Evolutionary conservation across 2,329 filamentous ascomycete species (phyloP).

Genomic region (Cladosporium colombiae): DNA sequence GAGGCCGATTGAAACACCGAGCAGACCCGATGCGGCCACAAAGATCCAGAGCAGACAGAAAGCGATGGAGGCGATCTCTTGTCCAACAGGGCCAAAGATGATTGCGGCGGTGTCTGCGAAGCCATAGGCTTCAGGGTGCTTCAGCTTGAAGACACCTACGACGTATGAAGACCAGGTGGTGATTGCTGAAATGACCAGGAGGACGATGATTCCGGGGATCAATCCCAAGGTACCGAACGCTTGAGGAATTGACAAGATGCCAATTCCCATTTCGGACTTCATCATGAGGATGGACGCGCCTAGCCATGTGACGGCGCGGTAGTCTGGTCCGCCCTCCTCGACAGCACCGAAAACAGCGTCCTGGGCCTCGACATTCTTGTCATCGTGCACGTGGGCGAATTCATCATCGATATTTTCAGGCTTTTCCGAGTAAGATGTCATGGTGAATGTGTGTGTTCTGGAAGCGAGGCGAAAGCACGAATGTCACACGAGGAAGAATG

Average conservation of each 20-base stretch:
- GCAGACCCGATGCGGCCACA: constrained; percentile 10
- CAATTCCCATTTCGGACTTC: constrained; percentile 49
- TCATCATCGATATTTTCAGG: constrained; percentile 12
- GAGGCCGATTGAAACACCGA: constrained; percentile 13
- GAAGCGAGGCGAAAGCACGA: neutral
- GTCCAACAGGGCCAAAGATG: constrained; percentile 55
- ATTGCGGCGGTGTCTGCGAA: constrained; percentile 59
- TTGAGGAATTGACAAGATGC: constrained; percentile 52
- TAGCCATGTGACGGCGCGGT: constrained; percentile 40
- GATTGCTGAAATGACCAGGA: constrained; percentile 44
- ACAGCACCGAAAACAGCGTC: constrained; percentile 28
- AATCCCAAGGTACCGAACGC: constrained; percentile 51
- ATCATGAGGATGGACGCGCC: constrained; percentile 50
- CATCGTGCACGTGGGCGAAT: constrained; percentile 10
- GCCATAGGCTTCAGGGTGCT: constrained; percentile 57
- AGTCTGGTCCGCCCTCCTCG: constrained; percentile 24
- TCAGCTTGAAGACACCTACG: constrained; percentile 54
- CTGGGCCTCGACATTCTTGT: constrained; percentile 23
- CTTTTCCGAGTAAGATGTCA: constrained; percentile 9
- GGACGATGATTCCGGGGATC: constrained; percentile 50
- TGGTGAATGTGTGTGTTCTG: neutral
- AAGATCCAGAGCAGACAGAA: constrained; percentile 17
- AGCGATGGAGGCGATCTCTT: constrained; percentile 47
- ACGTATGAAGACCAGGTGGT: constrained; percentile 54
- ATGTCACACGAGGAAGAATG: neutral